A percentile compares a stretch with the other conserved stretches of the same genome.
Evolutionary conservation across 352 stramenopile genomes (phyloP).

Genomic region (Phytophthora citricola): DNA sequence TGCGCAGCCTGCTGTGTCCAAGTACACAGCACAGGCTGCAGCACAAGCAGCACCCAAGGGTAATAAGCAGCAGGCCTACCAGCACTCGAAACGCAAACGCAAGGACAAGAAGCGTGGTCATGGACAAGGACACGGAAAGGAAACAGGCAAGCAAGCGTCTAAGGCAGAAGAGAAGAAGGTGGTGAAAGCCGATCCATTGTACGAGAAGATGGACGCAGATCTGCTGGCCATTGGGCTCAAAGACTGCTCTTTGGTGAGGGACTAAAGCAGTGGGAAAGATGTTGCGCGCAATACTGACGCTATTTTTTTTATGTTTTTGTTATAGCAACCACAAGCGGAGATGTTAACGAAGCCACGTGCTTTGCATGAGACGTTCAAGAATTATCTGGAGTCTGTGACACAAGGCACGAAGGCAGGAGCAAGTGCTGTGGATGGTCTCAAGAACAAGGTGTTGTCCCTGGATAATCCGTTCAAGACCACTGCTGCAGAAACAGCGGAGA

Average conservation of each 20-base stretch:
- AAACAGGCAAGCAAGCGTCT: background rate
- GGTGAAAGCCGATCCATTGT: slow-evolving; percentile 50
- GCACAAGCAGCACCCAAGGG: slow-evolving; percentile 40
- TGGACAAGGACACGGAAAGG: slow-evolving; percentile 6
- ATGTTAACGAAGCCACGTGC: slow-evolving; percentile 31
- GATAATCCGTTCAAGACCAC: slow-evolving; percentile 73
- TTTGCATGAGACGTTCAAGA: slow-evolving; percentile 45
- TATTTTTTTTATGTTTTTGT: background rate
- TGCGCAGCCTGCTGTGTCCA: slow-evolving; percentile 47
- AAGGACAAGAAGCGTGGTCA: slow-evolving; percentile 34
- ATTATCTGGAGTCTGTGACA: slow-evolving; percentile 50
- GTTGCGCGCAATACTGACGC: slow-evolving; percentile 5
- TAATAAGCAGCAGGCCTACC: slow-evolving; percentile 70
- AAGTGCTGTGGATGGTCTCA: slow-evolving; percentile 57
- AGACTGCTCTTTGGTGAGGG: slow-evolving; percentile 69
- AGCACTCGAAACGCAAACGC: slow-evolving; percentile 71
- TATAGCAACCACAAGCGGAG: slow-evolving; percentile 38
- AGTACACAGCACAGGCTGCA: slow-evolving; percentile 75
- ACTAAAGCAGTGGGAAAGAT: background rate
- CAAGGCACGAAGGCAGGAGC: slow-evolving; percentile 19
- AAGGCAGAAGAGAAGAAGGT: slow-evolving; percentile 9
- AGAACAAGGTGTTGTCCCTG: slow-evolving; percentile 83
- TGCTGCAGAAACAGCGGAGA: slow-evolving; percentile 34
- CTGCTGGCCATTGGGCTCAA: slow-evolving; percentile 66
- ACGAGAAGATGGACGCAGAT: slow-evolving; percentile 58